phyloP scores from a whole-genome alignment of 768 basidiomycete species.

The Hortiboletus campestris region DNA sequence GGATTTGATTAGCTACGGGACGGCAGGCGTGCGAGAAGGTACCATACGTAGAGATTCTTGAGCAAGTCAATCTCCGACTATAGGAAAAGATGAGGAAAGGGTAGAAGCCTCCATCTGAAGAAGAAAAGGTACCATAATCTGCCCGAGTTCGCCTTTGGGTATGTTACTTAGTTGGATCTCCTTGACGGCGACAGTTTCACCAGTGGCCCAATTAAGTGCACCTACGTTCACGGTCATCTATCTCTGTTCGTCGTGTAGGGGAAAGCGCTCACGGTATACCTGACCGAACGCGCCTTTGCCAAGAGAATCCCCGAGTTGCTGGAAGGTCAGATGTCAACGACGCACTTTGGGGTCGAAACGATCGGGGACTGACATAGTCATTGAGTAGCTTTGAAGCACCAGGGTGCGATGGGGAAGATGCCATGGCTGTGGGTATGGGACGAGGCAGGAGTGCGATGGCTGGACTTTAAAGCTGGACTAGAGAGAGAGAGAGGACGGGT shows the following conservation, averaged over 20 bases:
- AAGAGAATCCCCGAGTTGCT: slow-evolving; percentile 97
- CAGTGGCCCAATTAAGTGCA: slow-evolving; percentile 92
- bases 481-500: slow-evolving; percentile 10
- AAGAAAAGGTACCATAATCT: slow-evolving; percentile 79
- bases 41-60: slow-evolving; percentile 88
- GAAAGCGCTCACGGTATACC: slow-evolving; percentile 76
- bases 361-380: slow-evolving; percentile 53
- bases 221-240: slow-evolving; percentile 70
- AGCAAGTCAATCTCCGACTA: slow-evolving; percentile 96
- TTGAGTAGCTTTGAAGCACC: slow-evolving; percentile 55
- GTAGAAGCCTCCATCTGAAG: not conserved
- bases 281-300: slow-evolving; percentile 97
- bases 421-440: slow-evolving; percentile 17
- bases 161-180: slow-evolving; percentile 95
- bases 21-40: not conserved
- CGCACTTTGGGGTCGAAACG: not conserved
- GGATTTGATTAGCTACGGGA: slow-evolving; percentile 17
- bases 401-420: slow-evolving; percentile 23
- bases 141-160: slow-evolving; percentile 87
- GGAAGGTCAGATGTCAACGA: slow-evolving; percentile 9
- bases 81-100: slow-evolving; percentile 7
- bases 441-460: not conserved
- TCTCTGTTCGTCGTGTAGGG: slow-evolving; percentile 43
- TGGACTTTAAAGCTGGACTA: slow-evolving; percentile 5
- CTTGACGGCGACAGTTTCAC: slow-evolving; percentile 98